Percentiles rank a stretch among this genome's conserved stretches.
These are phyloP conservation scores for Pulveroboletus sp. DNA, from an alignment of 768 basidiomycete species.

Conservation along the genomic window DNA sequence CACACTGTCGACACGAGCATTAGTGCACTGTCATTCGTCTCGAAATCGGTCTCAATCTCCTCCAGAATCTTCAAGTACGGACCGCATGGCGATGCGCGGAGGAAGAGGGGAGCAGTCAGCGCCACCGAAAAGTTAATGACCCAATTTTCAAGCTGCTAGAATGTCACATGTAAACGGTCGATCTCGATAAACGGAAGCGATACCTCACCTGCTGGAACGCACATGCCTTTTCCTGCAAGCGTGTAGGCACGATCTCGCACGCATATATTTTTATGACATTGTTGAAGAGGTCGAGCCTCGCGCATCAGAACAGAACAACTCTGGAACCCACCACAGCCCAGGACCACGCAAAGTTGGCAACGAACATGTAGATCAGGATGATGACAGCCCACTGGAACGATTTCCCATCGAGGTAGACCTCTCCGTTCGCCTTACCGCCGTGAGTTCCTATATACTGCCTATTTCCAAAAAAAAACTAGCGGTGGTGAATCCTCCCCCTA, in stretches of 20 bases:
- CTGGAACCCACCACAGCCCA: conserved; percentile 38
- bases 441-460: conserved; percentile 39
- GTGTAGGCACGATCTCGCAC: conserved; percentile 46
- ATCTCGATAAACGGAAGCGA: not conserved
- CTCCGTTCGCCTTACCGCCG: conserved; percentile 28
- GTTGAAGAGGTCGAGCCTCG: not conserved
- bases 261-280: conserved; percentile 36
- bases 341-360: conserved; percentile 38
- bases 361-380: conserved; percentile 44
- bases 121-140: conserved; percentile 41
- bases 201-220: conserved; percentile 40
- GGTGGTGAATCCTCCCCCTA: conserved; percentile 41
- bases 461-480: conserved; percentile 37
- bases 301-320: not conserved
- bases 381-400: conserved; percentile 36
- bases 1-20: not conserved
- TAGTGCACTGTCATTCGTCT: conserved; percentile 8
- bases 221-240: conserved; percentile 41
- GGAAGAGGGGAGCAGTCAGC: conserved; percentile 44
- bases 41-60: conserved; percentile 37
- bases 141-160: conserved; percentile 24
- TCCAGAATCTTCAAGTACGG: conserved; percentile 45
- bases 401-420: conserved; percentile 21
- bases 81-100: conserved; percentile 39
- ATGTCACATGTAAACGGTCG: conserved; percentile 5